These are phyloP conservation scores for Alternaria tenuissima DNA, from an alignment of 2,329 filamentous ascomycete genomes.

Conservation along the genomic window DNA sequence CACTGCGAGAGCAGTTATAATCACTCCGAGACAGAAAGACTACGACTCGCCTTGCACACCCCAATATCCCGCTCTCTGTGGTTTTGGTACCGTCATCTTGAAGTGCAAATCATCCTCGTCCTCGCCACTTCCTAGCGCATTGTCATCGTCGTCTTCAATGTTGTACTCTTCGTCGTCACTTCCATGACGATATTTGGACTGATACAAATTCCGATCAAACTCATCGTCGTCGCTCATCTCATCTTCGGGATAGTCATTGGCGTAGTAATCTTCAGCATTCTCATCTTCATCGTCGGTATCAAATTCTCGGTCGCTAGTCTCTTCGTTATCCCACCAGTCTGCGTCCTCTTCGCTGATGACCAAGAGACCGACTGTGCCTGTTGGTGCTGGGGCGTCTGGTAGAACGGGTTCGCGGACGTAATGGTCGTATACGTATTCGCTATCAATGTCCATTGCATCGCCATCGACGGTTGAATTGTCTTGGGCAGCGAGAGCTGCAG, in stretches of 20 bases:
- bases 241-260: conserved; percentile 81
- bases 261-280: conserved; percentile 79
- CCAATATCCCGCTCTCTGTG: conserved; percentile 35
- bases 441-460: conserved; percentile 50
- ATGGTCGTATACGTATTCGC: conserved; percentile 69
- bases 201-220: conserved; percentile 58
- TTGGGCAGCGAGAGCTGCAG: conserved; percentile 26
- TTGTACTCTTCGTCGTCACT: conserved; percentile 54
- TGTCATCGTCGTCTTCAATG: conserved; percentile 26
- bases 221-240: conserved; percentile 78
- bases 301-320: conserved; percentile 61
- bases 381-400: conserved; percentile 44
- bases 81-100: conserved; percentile 38
- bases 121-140: conserved; percentile 33
- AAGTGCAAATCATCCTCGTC: conserved; percentile 44
- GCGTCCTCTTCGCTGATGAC: conserved; percentile 62
- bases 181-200: conserved; percentile 46
- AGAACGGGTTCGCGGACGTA: conserved; percentile 61
- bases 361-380: conserved; percentile 54
- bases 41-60: conserved; percentile 28
- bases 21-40: background rate
- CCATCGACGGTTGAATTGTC: conserved; percentile 10
- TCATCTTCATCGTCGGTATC: conserved; percentile 70
- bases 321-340: conserved; percentile 66
- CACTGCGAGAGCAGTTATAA: background rate